Evolutionary conservation across 2,329 filamentous ascomycete species (phyloP).

Genomic region (Diaporthe longicolla): DNA sequence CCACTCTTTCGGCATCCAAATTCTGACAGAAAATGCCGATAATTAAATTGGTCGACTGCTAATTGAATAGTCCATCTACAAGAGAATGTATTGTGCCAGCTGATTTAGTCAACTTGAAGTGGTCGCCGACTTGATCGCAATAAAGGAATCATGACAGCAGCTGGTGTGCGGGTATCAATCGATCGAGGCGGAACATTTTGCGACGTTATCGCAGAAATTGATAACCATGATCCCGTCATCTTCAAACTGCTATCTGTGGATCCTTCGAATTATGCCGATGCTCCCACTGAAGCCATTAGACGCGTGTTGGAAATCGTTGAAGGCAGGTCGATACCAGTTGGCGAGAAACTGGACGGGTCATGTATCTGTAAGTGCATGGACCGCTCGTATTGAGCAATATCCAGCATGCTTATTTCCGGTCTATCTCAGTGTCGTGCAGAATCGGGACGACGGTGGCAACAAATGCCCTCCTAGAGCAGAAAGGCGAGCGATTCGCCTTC

Average conservation of each 20-base stretch:
- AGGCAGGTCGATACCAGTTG: constrained; percentile 54
- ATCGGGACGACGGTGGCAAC: constrained; percentile 43
- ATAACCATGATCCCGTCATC: constrained; percentile 73
- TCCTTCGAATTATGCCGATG: constrained; percentile 76
- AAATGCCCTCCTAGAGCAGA: constrained; percentile 41
- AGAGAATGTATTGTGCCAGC: background rate
- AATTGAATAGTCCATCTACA: background rate
- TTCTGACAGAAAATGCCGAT: no score
- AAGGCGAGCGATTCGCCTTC: constrained; percentile 41
- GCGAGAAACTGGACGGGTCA: constrained; percentile 28
- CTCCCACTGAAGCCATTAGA: constrained; percentile 76
- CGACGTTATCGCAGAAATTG: constrained; percentile 74
- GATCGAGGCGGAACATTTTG: constrained; percentile 77
- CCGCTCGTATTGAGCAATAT: background rate
- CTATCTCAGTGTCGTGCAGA: constrained; percentile 34
- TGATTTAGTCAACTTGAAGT: background rate
- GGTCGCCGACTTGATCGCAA: background rate
- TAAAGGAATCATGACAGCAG: background rate
- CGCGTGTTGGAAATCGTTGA: constrained; percentile 54
- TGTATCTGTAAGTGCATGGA: background rate
- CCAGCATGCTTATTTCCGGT: constrained; percentile 32
- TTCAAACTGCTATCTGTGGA: constrained; percentile 80
- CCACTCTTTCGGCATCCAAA: no score
- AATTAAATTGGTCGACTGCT: background rate
- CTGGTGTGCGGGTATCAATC: constrained; percentile 41